A percentile compares a stretch with the other conserved stretches of the same genome.
These are phyloP conservation scores for Rubroshorea leprosula DNA, from an alignment of 345 rosid genomes.

Conservation along the genomic window DNA sequence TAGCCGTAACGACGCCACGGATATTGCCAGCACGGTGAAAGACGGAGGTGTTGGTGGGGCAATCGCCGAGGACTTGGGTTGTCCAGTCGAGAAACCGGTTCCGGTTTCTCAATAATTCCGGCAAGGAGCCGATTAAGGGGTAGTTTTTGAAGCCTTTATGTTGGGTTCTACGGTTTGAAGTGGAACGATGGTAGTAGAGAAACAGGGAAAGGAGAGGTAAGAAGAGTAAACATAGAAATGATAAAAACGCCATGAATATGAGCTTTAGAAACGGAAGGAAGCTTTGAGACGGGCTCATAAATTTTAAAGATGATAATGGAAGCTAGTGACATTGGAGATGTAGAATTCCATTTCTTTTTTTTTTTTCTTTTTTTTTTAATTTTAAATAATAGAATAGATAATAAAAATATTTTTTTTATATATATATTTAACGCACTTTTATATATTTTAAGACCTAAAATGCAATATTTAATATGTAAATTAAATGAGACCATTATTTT, in stretches of 20 bases:
- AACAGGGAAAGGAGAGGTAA: conserved; percentile 11
- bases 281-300: too few species aligned
- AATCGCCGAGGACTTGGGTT: conserved; percentile 26
- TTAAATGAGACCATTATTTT: too few species aligned
- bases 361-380: too few species aligned
- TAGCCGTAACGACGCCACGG: conserved; percentile 38
- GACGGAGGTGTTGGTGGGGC: conserved; percentile 27
- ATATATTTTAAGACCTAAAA: too few species aligned
- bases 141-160: conserved; percentile 28
- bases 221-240: conserved; percentile 18
- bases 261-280: too few species aligned
- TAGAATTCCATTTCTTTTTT: too few species aligned
- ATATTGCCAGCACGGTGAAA: conserved; percentile 31
- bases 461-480: too few species aligned
- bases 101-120: conserved; percentile 34
- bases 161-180: neutral
- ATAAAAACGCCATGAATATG: neutral
- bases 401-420: too few species aligned
- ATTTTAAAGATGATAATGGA: too few species aligned
- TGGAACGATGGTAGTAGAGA: conserved; percentile 9
- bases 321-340: too few species aligned
- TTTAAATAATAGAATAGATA: too few species aligned
- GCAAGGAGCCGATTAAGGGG: conserved; percentile 31
- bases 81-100: conserved; percentile 42
- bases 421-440: too few species aligned